Base-by-base conservation (phyloP, 768 basidiomycete genomes). In the Gloeophyllum trabeum region DNA sequence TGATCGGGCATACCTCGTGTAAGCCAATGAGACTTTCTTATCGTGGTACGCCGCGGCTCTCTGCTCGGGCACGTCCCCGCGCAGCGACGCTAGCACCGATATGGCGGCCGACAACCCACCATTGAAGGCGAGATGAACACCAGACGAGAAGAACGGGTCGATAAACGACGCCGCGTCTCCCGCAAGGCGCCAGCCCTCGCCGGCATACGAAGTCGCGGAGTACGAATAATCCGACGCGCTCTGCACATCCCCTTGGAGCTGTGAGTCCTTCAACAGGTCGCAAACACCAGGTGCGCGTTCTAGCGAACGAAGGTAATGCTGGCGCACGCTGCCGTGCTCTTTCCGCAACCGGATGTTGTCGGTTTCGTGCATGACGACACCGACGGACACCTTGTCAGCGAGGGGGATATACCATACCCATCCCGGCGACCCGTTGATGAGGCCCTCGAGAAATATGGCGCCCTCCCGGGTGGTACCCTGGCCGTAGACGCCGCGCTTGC, bases 361-460 rank as follows among this genome's bases (percentile, higher is more conserved):
- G n/a, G n/a, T 53, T 45, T 66, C 59, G 43, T 70, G 60, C 63
- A 79, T 72, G 5, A 81, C 76, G 18, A 81, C 55, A 13, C 79
- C 79, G 5, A 81, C 55, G 2, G 79, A 81, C 0, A 71, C 70
- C 13, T 71, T 75, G 45, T 78, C 64, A 49, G 78, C 76, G n/a
- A 81, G 60, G 37, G 79, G 78, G 38, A 81, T 81, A 35, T 74
- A 77, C 79, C 79, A 81, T 24, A 75, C 75, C 79, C 79, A 81
- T 4, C 79, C 79, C 13, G 76, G 1, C 76, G 66, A 5, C 47
- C 72, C 69, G 35, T 73, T 72, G 71, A 48, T 22, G 24, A 23
- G 20, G 4, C 81, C 78, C 55, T 87, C 84, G 48, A 64, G 60
- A 44, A 52, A 64, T 5, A 61, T 57, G 76, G 75, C 54, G 73